Base-by-base conservation (phyloP, 345 rosid genomes). In the Eucalyptus camaldulensis region DNA sequence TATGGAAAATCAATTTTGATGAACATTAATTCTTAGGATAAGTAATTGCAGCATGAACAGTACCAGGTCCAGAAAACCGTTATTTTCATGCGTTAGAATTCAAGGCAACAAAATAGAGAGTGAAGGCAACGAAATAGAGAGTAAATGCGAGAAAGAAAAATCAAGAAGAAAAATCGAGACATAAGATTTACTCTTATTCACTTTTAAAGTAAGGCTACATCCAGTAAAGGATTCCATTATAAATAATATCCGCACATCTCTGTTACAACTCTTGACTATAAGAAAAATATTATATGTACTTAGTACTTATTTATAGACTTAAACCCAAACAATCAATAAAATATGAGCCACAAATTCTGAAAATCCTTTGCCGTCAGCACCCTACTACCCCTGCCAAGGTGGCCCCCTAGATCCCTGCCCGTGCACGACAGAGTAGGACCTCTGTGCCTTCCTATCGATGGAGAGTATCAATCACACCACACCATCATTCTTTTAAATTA, bases 401-500 rank as follows among this genome's bases (percentile, higher is more conserved):
- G n/a, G 67, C 15, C 7, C 13, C 67, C 31, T 3, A 0, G 13
- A 60, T 10, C n/a, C 15, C 8, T 25, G 5, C 7, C 8, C 4
- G 4, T 3, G 6, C 31, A 60, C 1, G n/a, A 3, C 13, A 5
- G 7, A 60, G 31, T 2, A 11, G 0, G 31, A 60, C 15, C 2
- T 4, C 4, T 1, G 15, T 60, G 4, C 8, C 31, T 10, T 27
- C n/a, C 15, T 60, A 60, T 60, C 2, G 1, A 25, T 60, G 2
- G 7, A 2, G n/a, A 60, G 15, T 60, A 60, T 60, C 14, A 60
- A 60, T 3, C n/a, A 9, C n/a, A 60, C 67, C 7, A 21, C 15
- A 60, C 7, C 2, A 11, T 60, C 7, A 12, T 60, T 1, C 15
- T 60, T 15, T 60, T 60, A 60, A 60, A 60, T 60, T 27, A 25